A percentile compares a stretch with the other conserved stretches of the same genome.
phyloP scores from a whole-genome alignment of 2,329 filamentous ascomycete species.

The Grosmannia huntii region DNA sequence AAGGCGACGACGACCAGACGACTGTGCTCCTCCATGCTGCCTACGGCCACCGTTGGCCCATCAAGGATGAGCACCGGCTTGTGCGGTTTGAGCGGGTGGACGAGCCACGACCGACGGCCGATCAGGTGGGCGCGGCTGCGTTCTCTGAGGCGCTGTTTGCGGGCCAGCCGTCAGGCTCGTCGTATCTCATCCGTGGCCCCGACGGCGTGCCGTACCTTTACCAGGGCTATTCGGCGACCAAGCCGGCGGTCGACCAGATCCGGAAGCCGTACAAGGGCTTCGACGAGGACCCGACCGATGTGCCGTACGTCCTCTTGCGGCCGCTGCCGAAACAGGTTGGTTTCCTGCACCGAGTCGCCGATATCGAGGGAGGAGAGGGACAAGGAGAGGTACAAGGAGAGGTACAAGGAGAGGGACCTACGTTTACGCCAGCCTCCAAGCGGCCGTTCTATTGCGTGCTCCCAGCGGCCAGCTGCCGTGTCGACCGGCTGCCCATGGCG shows the following conservation, averaged over 20 bases:
- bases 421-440: too few relatives aligned
- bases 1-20: constrained; percentile 26
- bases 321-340: constrained; percentile 44
- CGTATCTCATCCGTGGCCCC: constrained; percentile 28
- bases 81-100: constrained; percentile 26
- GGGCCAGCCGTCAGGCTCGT: neutral
- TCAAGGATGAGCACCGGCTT: constrained; percentile 27
- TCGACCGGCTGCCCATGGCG: constrained; percentile 33
- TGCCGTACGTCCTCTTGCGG: constrained; percentile 34
- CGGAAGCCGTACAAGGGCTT: constrained; percentile 23
- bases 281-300: constrained; percentile 27
- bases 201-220: constrained; percentile 27
- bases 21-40: constrained; percentile 30
- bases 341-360: constrained; percentile 35
- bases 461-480: constrained; percentile 31
- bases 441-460: constrained; percentile 28
- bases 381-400: neutral
- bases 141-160: constrained; percentile 12
- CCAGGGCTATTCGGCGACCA: constrained; percentile 26
- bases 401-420: neutral
- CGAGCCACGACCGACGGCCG: constrained; percentile 13
- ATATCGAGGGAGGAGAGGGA: constrained; percentile 4
- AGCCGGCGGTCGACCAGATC: constrained; percentile 29
- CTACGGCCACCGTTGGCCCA: constrained; percentile 32
- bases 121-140: constrained; percentile 18